Evolutionary conservation across 306 rosid species (phyloP).

Genomic region (Ziziphus jujuba): DNA sequence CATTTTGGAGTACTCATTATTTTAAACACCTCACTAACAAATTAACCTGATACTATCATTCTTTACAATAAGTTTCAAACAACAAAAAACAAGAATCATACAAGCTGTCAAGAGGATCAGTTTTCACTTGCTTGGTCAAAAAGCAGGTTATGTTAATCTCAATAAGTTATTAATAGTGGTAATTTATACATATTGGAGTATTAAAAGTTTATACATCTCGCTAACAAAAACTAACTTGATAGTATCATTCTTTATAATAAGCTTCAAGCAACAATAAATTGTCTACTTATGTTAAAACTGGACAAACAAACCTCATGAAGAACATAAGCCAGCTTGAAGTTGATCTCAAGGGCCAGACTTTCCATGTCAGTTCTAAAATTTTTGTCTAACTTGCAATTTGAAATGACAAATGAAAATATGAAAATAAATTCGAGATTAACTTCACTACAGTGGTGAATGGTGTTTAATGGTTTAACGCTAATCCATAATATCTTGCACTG

Average conservation of each 20-base stretch:
- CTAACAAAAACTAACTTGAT: neutral
- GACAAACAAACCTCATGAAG: neutral
- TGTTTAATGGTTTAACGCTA: neutral
- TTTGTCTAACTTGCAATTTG: neutral
- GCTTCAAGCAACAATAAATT: neutral
- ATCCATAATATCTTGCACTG: neutral
- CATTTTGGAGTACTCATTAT: neutral
- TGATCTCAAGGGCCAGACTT: neutral
- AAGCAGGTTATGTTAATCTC: neutral
- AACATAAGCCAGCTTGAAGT: slow-evolving; percentile 1
- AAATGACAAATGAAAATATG: neutral
- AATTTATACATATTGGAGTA: neutral
- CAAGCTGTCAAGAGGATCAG: neutral
- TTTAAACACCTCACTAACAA: neutral
- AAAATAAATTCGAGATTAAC: neutral
- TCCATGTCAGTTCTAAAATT: neutral
- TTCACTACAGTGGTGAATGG: neutral
- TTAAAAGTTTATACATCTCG: neutral
- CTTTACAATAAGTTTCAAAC: neutral
- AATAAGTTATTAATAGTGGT: neutral
- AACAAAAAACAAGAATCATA: neutral
- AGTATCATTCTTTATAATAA: neutral
- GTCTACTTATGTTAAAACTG: neutral
- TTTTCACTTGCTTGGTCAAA: neutral
- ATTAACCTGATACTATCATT: neutral